Evolutionary conservation across 1,284 basidiomycete genomes (phyloP), one percentile per base, ranked within the genome.

Genomic region (Naganishia albida): DNA sequence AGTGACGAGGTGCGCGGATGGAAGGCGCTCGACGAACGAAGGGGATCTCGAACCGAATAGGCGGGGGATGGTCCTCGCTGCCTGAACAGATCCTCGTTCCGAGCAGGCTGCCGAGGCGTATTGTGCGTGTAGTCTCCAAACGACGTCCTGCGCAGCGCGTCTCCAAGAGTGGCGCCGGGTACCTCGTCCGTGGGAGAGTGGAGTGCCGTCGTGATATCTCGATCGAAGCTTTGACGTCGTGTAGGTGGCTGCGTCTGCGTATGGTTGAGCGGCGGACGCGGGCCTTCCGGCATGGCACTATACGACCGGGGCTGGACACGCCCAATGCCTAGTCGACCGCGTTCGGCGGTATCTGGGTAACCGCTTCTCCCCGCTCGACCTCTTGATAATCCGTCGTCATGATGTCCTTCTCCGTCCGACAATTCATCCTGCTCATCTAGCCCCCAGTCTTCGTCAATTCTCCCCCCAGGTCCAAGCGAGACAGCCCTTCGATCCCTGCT

Each of bases 391-490:
- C 56, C 64, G 12, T 34, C 20, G 25, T 71, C 68, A n/a, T 65
- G 67, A 1, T 69, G 66, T 20, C 62, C 69, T 18, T 63, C 65
- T 7, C 65, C 69, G 1, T 64, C 63, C 12, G 63, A 72, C 72
- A 56, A 82, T 79, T 79, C 76, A 52, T 82, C 80, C 42, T 82
- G 78, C n/a, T 75, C 72, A 40, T 74, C 73, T 8, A 73, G 66
- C 44, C 75, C 74, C 62, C 68, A 70, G 56, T 82, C 63, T 23
- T 67, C 63, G 48, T 62, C 74, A 20, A 79, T 72, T 3, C 75
- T 70, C 2, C 85, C 75, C 0, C 90, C 89, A 0, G 91, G 92
- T 0, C 90, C 92, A 44, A 95, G 82, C 0, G 93, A 96, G 3
- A 85, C 82, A 3, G 88, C 85, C 7, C 91, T 83, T 10, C 85